Evolutionary conservation across 805 yeast species (phyloP), one percentile per base, ranked within the genome.

Genomic region (Hanseniaspora valbyensis): DNA sequence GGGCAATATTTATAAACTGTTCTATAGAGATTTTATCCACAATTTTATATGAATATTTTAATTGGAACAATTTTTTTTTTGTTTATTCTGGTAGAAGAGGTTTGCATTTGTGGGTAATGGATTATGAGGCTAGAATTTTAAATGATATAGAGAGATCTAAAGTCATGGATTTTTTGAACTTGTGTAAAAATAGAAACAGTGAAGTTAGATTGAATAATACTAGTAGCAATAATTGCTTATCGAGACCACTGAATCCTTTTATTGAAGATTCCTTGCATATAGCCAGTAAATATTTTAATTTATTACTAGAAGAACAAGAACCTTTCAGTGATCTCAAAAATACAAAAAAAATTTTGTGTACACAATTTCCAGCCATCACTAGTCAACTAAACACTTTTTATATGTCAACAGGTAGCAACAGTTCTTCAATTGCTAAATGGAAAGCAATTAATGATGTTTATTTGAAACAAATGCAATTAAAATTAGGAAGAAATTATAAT

Each of bases 21-120:
- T 96, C 96, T 1, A 77, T 88, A 52, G 75, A 78, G 58, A 77
- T 89, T 42, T 68, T 92, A 53, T 85, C 83, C 54, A 61, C 64
- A 1, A 82, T 95, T 0, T 70, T 92, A 48, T 69, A 77, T 48
- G 87, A 86, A 45, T 97, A 90, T 65, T 92, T 92, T 66, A 97
- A 96, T 0, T 89, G 85, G 64, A 69, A 78, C 53, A 81, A 86
- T 64, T 70, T 87, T 61, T 71, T 92, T 44, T 92, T 97, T 97
- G 95, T 90, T 4, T 92, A 86, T 61, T 87, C 96, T 0, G 98
- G 98, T 42, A 83, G 98, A 72, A 84, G 98, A 75, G 98, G 98
- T 65, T 95, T 94, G 14, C 98, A 92, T 72, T 94, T 97, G 60
- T 92, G 98, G 98, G 74, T 92, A 22, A 84, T 95, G 65, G 98